phyloP scores from a whole-genome alignment of 176 grass and related monocot genomes.

The Avena insularis region DNA sequence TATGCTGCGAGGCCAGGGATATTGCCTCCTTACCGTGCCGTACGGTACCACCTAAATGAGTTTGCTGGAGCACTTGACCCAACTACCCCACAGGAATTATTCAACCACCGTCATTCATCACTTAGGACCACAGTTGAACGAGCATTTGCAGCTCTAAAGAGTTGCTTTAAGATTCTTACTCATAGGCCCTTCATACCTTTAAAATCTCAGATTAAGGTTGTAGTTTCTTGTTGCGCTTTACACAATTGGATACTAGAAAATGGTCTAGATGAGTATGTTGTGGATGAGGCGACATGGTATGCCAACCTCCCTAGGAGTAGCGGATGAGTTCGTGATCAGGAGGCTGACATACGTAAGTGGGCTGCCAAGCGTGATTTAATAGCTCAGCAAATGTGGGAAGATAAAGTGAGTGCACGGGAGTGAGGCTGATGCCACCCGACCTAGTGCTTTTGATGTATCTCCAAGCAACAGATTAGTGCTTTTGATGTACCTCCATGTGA shows the following conservation, averaged over 20 bases:
- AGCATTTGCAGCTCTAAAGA: too few relatives aligned
- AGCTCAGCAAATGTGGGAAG: neutral
- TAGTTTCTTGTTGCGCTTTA: neutral
- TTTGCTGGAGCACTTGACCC: too few relatives aligned
- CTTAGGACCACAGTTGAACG: too few relatives aligned
- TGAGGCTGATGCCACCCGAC: neutral
- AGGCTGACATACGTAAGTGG: neutral
- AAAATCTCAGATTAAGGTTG: too few relatives aligned
- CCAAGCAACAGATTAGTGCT: too few relatives aligned
- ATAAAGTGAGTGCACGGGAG: neutral
- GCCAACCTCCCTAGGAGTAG: neutral
- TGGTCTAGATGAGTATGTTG: neutral
- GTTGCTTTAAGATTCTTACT: too few relatives aligned
- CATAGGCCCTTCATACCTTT: too few relatives aligned
- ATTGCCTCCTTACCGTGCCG: too few relatives aligned
- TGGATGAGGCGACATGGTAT: conserved; percentile 7
- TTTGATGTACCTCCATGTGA: too few relatives aligned
- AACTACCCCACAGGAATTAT: neutral
- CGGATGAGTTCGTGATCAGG: neutral
- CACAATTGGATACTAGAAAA: conserved; percentile 33
- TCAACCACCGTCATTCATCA: neutral
- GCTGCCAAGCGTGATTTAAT: neutral
- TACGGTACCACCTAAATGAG: too few relatives aligned
- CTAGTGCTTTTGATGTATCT: too few relatives aligned
- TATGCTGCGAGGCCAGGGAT: too few relatives aligned